Evolutionary conservation across 768 basidiomycete genomes (phyloP), one percentile per base, ranked within the genome.

Genomic region (Pleurotus citrinopileatus): DNA sequence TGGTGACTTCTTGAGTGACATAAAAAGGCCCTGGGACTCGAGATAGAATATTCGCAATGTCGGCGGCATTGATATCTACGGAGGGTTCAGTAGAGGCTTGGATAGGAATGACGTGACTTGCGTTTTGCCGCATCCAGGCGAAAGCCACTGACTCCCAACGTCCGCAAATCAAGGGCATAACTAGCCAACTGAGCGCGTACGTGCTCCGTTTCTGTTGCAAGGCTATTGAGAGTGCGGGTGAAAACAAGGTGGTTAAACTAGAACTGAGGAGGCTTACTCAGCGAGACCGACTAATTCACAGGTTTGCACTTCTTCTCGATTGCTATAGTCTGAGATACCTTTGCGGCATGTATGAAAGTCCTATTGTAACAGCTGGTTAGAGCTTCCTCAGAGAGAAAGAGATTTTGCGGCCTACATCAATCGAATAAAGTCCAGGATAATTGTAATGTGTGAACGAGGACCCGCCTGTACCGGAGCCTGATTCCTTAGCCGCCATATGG

Each of bases 91-190:
- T 20, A 10, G 20, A 36, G 20, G 10, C 26, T 29, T 27, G 7
- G 9, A 4, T 58, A 17, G 38, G 38, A 19, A 2, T 7, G 2
- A 40, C 12, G 38, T n/a, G 8, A 56, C 74, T 53, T 60, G 85
- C 84, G 75, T 70, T 87, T 88, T 0, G 84, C 74, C 12, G 85
- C 83, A 62, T 88, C 86, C 20, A 86, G 67, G 1, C 85, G 74
- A 22, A 86, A 67, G 0, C 85, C 85, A 54, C 84, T 81, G 0
- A 81, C 76, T 0, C 85, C 86, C 7, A 89, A 70, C 0, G 79
- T 79, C 20, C 86, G 54, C 1, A 87, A 65, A 48, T 87, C 82
- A 59, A 86, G 84, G 4, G 62, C 79, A 61, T 86, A 86, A 23
- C 66, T 58, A 0, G 83, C 83, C 1, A 88, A 73, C 3, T 70